phyloP scores from a whole-genome alignment of 352 stramenopile species.

The Phytophthora brassicae region DNA sequence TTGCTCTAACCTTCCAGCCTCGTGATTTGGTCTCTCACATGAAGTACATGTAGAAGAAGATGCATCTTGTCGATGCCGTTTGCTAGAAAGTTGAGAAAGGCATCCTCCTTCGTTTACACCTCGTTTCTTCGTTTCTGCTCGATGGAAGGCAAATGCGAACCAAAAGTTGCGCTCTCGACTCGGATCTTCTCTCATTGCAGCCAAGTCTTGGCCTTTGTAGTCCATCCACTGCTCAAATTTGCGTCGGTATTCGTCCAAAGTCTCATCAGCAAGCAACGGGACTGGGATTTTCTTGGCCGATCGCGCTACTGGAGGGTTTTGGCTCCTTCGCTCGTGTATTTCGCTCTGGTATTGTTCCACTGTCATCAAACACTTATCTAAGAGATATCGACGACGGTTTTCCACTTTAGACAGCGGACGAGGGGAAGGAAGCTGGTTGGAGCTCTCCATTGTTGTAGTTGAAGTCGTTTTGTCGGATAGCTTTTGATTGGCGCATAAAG shows the following conservation, averaged over 20 bases:
- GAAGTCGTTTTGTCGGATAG: not conserved
- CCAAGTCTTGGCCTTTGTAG: not conserved
- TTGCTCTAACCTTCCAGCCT: too few species aligned
- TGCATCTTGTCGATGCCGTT: not conserved
- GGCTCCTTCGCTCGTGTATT: not conserved
- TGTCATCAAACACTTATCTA: slow-evolving; percentile 1
- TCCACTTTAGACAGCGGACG: not conserved
- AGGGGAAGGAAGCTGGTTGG: too few species aligned
- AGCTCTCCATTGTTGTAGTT: slow-evolving; percentile 1
- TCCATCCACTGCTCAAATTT: not conserved
- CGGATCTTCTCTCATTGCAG: not conserved
- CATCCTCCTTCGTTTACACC: not conserved
- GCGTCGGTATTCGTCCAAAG: not conserved
- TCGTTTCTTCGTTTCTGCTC: not conserved
- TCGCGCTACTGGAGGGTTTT: not conserved
- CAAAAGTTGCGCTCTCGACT: slow-evolving; percentile 13
- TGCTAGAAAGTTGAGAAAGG: not conserved
- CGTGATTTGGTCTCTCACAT: too few species aligned
- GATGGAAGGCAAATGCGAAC: slow-evolving; percentile 9
- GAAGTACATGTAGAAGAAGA: too few species aligned
- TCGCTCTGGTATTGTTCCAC: not conserved
- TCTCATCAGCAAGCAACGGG: not conserved
- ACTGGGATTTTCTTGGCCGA: not conserved
- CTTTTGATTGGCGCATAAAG: not conserved
- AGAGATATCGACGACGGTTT: not conserved